Evolutionary conservation across 805 yeast species (phyloP).

Genomic region (Candida adriatica): DNA sequence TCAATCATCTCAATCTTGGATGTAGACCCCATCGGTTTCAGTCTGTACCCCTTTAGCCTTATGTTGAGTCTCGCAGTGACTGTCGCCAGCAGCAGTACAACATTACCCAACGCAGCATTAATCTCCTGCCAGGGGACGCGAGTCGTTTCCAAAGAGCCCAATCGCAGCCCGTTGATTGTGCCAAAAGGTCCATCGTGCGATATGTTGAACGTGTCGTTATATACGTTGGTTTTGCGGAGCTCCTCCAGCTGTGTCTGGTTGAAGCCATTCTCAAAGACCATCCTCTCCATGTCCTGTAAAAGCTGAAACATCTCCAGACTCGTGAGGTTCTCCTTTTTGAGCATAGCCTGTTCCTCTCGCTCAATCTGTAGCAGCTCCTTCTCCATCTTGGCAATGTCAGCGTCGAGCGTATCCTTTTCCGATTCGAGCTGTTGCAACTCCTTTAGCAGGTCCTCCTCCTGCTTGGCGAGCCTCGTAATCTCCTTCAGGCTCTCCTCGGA

Average conservation of each 20-base stretch:
- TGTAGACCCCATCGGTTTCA: slow-evolving; percentile 79
- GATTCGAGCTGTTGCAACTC: slow-evolving; percentile 40
- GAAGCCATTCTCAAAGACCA: slow-evolving; percentile 55
- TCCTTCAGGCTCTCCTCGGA: slow-evolving; percentile 21
- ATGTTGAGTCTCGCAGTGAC: slow-evolving; percentile 51
- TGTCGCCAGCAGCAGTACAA: slow-evolving; percentile 62
- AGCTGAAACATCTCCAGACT: slow-evolving; percentile 47
- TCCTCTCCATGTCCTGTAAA: slow-evolving; percentile 50
- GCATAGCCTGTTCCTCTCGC: slow-evolving; percentile 39
- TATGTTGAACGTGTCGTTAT: slow-evolving; percentile 74
- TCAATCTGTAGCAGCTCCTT: slow-evolving; percentile 40
- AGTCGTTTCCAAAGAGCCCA: slow-evolving; percentile 59
- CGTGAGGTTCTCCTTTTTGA: slow-evolving; percentile 45
- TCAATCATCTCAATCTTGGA: slow-evolving; percentile 59
- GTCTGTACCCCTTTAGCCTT: slow-evolving; percentile 48
- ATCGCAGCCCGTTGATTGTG: slow-evolving; percentile 74
- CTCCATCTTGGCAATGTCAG: slow-evolving; percentile 32
- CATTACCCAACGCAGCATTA: slow-evolving; percentile 86
- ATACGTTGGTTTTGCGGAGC: slow-evolving; percentile 72
- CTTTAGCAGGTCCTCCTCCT: slow-evolving; percentile 37
- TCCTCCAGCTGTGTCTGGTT: slow-evolving; percentile 62
- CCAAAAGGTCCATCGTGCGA: slow-evolving; percentile 83
- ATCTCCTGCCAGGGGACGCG: slow-evolving; percentile 86
- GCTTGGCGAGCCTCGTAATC: slow-evolving; percentile 23
- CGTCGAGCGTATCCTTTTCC: slow-evolving; percentile 26